Conservation (phyloP, 805 yeast species). For the Blastobotrys robertii region DNA sequence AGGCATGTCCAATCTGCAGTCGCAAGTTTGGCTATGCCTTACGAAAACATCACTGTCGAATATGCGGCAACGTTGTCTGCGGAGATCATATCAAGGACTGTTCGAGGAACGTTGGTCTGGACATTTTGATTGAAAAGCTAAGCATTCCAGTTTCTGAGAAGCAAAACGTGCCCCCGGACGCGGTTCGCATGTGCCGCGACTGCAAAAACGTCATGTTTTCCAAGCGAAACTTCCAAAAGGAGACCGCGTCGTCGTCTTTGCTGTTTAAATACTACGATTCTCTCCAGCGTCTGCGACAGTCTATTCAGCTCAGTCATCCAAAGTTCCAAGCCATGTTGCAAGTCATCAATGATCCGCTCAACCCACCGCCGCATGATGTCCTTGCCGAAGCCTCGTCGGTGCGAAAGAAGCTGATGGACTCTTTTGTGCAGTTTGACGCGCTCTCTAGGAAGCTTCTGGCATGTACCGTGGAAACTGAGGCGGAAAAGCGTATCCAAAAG, state of each 20-base stretch:
- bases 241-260: conserved; percentile 23
- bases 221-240: conserved; percentile 36
- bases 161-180: conserved; percentile 11
- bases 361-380: conserved; percentile 23
- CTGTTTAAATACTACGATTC: conserved; percentile 29
- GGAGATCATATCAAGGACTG: conserved; percentile 55
- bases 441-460: conserved; percentile 37
- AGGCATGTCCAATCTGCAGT: conserved; percentile 56
- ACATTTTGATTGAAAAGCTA: conserved; percentile 24
- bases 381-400: conserved; percentile 31
- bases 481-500: conserved; percentile 39
- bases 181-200: conserved; percentile 52
- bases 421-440: conserved; percentile 43
- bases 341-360: conserved; percentile 27
- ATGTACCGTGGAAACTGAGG: conserved; percentile 27
- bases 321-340: conserved; percentile 33
- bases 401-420: conserved; percentile 37
- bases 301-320: conserved; percentile 35
- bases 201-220: conserved; percentile 59
- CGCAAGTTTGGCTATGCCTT: conserved; percentile 44
- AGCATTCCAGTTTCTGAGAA: conserved; percentile 3
- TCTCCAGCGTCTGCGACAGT: conserved; percentile 30
- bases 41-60: conserved; percentile 83
- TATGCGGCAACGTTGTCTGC: conserved; percentile 80
- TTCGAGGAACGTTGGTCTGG: conserved; percentile 59